Percentiles rank a stretch among this genome's conserved stretches.
Evolutionary conservation across 1,284 basidiomycete species (phyloP).

Genomic region (Jaminaea rosea): DNA sequence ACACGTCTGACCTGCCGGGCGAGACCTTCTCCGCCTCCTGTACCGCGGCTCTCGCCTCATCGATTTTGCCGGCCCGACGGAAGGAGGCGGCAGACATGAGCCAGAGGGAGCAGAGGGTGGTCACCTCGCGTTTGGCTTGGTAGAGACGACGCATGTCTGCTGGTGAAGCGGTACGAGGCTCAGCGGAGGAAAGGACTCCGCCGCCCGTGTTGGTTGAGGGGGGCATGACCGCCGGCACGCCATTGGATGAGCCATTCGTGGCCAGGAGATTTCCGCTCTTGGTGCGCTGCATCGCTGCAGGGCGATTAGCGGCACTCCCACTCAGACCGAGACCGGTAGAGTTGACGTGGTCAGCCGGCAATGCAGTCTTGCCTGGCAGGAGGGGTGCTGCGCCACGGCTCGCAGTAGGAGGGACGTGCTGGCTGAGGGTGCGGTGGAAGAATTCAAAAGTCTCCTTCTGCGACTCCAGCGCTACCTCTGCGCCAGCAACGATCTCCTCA

Average conservation of each 20-base stretch:
- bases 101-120: conserved; percentile 74
- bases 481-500: conserved; percentile 73
- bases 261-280: not conserved
- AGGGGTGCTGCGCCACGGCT: not conserved
- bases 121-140: conserved; percentile 24
- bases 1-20: conserved; percentile 75
- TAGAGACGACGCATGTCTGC: conserved; percentile 8
- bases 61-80: conserved; percentile 74
- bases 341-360: not conserved
- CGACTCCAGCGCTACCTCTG: conserved; percentile 69
- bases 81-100: conserved; percentile 88
- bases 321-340: conserved; percentile 6
- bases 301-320: not conserved
- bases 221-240: not conserved
- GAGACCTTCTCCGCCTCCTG: conserved; percentile 89
- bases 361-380: too few species aligned
- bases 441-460: conserved; percentile 82
- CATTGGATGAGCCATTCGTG: not conserved
- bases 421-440: conserved; percentile 50
- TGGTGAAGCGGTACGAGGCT: conserved; percentile 4
- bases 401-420: conserved; percentile 4
- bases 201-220: not conserved
- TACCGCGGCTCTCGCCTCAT: conserved; percentile 79
- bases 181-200: not conserved
- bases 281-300: not conserved